A percentile compares a stretch with the other conserved stretches of the same genome.
Evolutionary conservation across 2,329 filamentous ascomycete genomes (phyloP).

Genomic region (Fusarium illudens): DNA sequence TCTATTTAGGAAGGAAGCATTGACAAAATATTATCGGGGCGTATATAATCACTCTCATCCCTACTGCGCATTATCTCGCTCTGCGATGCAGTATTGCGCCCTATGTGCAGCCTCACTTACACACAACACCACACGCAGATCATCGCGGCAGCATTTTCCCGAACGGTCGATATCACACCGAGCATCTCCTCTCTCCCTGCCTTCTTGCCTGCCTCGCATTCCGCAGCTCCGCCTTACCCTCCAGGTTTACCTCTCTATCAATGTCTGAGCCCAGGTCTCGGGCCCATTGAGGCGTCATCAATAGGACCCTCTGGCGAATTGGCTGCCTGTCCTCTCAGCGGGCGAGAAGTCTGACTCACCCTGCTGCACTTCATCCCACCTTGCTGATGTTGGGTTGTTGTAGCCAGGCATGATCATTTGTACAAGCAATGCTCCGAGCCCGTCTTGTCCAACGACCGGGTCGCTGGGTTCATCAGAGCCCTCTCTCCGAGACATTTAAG

Average conservation of each 20-base stretch:
- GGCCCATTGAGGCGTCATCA: background rate
- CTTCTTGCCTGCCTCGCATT: constrained; percentile 8
- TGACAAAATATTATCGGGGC: background rate
- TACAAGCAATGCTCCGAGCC: background rate
- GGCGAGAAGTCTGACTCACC: background rate
- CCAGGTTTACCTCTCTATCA: background rate
- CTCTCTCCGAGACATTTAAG: constrained; percentile 19
- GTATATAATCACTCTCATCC: background rate
- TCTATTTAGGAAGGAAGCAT: background rate
- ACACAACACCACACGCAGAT: background rate
- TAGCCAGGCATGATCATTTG: background rate
- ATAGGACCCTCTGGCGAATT: background rate
- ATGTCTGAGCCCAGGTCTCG: constrained; percentile 15
- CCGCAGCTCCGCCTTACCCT: background rate
- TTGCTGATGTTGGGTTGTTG: background rate
- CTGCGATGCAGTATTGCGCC: background rate
- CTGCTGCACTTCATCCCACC: background rate
- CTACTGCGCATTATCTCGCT: background rate
- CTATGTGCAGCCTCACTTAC: constrained; percentile 13
- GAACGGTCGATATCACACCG: background rate
- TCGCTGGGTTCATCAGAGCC: constrained; percentile 19
- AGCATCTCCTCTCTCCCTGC: background rate
- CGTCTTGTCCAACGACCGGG: constrained; percentile 20
- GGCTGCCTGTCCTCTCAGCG: background rate
- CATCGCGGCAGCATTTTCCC: background rate